Evolutionary conservation across 441 rosid species (phyloP).

Genomic region (Euphorbia celastroides): DNA sequence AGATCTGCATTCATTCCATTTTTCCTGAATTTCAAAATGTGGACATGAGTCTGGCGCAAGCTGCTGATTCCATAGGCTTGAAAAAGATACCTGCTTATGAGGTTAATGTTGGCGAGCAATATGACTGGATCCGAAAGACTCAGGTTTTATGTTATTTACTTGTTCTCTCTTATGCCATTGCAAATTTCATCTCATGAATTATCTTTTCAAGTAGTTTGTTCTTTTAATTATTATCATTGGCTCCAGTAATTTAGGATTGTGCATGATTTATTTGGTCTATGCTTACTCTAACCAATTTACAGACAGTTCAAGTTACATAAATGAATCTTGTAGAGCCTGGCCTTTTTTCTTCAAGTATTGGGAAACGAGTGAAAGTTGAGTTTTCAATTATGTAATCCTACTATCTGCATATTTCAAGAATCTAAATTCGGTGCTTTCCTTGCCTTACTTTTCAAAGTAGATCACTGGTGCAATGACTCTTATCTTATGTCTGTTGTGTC

Average conservation of each 20-base stretch:
- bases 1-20: conserved; percentile 62
- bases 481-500: background rate
- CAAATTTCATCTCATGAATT: background rate
- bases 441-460: background rate
- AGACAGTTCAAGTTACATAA: background rate
- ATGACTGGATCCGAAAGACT: conserved; percentile 61
- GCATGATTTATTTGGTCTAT: background rate
- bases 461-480: background rate
- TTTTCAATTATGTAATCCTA: too few relatives aligned
- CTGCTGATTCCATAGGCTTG: conserved; percentile 70
- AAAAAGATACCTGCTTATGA: conserved; percentile 39
- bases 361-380: background rate
- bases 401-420: too few relatives aligned
- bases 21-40: conserved; percentile 59
- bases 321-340: background rate
- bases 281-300: background rate
- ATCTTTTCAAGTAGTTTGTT: background rate
- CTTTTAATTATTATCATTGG: background rate
- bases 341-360: background rate
- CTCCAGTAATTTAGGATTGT: background rate
- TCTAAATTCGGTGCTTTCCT: too few relatives aligned
- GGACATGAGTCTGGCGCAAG: conserved; percentile 47
- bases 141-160: conserved; percentile 42
- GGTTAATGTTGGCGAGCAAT: conserved; percentile 37
- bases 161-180: background rate